A percentile compares a stretch with the other conserved stretches of the same genome.
Evolutionary conservation across 2,329 filamentous ascomycete genomes (phyloP).

Genomic region (Westerdykella ornata): DNA sequence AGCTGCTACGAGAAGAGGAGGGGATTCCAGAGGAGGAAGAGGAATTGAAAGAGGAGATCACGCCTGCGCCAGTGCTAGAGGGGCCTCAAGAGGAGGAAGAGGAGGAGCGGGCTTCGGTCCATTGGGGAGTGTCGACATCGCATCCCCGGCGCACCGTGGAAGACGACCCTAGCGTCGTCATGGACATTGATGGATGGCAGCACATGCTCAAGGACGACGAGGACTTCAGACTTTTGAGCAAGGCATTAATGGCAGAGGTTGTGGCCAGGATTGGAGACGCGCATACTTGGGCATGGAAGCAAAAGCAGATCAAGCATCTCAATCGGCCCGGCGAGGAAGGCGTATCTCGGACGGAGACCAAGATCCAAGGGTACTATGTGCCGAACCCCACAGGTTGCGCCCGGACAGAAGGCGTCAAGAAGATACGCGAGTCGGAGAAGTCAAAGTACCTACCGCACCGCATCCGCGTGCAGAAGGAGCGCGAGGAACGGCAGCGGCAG

Average conservation of each 20-base stretch:
- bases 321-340: conserved; percentile 54
- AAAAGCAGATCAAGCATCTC: conserved; percentile 64
- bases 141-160: conserved; percentile 58
- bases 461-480: conserved; percentile 86
- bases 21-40: conserved; percentile 25
- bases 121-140: conserved; percentile 55
- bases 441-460: conserved; percentile 97
- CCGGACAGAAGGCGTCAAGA: conserved; percentile 87
- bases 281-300: conserved; percentile 62
- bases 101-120: conserved; percentile 46
- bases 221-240: conserved; percentile 53
- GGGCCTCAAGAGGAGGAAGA: conserved; percentile 26
- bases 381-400: conserved; percentile 79
- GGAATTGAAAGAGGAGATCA: background rate
- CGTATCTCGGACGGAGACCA: conserved; percentile 46
- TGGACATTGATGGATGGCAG: conserved; percentile 67
- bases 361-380: conserved; percentile 68
- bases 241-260: conserved; percentile 44
- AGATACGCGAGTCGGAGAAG: conserved; percentile 95
- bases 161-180: conserved; percentile 56
- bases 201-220: conserved; percentile 63
- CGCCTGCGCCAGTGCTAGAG: conserved; percentile 17
- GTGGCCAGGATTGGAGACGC: conserved; percentile 51
- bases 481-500: conserved; percentile 81
- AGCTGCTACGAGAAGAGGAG: conserved; percentile 47